Evolutionary conservation across 495 filamentous ascomycete genomes (phyloP).

Genomic region (Trichodelitschia bisporula): DNA sequence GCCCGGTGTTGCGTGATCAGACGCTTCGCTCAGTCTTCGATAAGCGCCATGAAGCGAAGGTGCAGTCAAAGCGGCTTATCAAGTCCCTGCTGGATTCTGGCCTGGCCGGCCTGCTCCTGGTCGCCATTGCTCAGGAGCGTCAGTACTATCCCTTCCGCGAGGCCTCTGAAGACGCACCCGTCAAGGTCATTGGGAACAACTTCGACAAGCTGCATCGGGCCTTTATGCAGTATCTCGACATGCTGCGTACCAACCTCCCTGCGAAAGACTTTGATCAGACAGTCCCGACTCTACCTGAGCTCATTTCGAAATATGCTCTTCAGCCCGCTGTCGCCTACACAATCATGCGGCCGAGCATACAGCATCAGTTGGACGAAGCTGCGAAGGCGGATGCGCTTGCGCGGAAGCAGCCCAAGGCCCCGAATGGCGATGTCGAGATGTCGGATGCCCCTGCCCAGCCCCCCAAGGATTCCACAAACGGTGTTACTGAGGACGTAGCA

Average conservation of each 20-base stretch:
- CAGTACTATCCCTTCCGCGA: conserved; percentile 53
- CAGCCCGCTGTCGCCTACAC: conserved; percentile 69
- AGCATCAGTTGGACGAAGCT: conserved; percentile 11
- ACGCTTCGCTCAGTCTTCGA: conserved; percentile 45
- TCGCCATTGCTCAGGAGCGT: conserved; percentile 75
- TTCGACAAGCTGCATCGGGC: conserved; percentile 75
- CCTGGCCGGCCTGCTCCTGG: conserved; percentile 53
- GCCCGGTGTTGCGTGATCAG: conserved; percentile 49
- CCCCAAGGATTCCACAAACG: no score
- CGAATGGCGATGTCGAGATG: conserved; percentile 8
- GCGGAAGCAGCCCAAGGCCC: conserved; percentile 6
- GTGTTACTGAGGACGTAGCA: neutral
- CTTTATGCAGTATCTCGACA: conserved; percentile 67
- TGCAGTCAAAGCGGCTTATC: conserved; percentile 50
- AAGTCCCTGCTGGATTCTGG: conserved; percentile 32
- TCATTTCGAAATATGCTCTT: conserved; percentile 61
- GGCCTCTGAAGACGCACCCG: conserved; percentile 36
- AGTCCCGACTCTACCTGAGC: conserved; percentile 46
- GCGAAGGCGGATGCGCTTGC: conserved; percentile 12
- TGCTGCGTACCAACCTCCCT: conserved; percentile 56
- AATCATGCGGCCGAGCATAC: conserved; percentile 50
- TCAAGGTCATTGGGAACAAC: conserved; percentile 62
- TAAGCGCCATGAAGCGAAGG: conserved; percentile 41
- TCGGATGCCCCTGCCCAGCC: neutral
- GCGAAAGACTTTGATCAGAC: conserved; percentile 54